Evolutionary conservation across 1,139 yeast species (phyloP).

Genomic region (Lodderomyces parapsilosis): DNA sequence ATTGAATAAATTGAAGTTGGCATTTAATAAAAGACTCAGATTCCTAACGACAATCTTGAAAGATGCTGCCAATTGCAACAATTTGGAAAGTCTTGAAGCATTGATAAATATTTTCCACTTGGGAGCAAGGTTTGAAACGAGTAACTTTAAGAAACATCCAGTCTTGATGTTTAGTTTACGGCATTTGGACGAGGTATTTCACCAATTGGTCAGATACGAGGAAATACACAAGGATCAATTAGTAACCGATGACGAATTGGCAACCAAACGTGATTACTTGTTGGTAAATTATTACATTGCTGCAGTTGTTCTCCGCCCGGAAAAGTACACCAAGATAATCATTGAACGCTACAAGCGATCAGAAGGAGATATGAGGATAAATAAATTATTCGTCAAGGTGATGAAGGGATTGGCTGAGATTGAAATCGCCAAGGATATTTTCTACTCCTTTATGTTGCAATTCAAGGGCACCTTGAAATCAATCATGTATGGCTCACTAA

Average conservation of each 20-base stretch:
- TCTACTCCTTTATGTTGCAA: conserved; percentile 22
- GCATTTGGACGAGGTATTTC: conserved; percentile 40
- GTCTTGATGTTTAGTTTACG: conserved; percentile 41
- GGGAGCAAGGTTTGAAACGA: conserved; percentile 36
- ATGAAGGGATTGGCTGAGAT: conserved; percentile 36
- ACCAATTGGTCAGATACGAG: conserved; percentile 23
- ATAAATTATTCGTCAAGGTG: conserved; percentile 36
- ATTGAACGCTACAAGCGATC: conserved; percentile 24
- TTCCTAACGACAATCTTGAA: conserved; percentile 34
- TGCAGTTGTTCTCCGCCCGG: conserved; percentile 42
- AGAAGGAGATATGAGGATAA: conserved; percentile 30
- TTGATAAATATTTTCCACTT: conserved; percentile 40
- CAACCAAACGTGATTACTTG: conserved; percentile 24
- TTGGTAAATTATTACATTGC: conserved; percentile 42
- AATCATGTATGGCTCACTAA: conserved; percentile 31
- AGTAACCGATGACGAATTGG: conserved; percentile 21
- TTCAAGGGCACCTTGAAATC: conserved; percentile 25
- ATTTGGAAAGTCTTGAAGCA: conserved; percentile 45
- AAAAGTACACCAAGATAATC: conserved; percentile 27
- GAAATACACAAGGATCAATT: conserved; percentile 14
- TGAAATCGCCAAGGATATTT: conserved; percentile 24
- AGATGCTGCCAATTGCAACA: conserved; percentile 32
- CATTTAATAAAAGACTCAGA: conserved; percentile 37
- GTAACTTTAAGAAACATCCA: conserved; percentile 30
- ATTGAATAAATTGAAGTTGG: conserved; percentile 28